Conservation (phyloP, 306 rosid genomes). For the Dalbergia oliveri region DNA sequence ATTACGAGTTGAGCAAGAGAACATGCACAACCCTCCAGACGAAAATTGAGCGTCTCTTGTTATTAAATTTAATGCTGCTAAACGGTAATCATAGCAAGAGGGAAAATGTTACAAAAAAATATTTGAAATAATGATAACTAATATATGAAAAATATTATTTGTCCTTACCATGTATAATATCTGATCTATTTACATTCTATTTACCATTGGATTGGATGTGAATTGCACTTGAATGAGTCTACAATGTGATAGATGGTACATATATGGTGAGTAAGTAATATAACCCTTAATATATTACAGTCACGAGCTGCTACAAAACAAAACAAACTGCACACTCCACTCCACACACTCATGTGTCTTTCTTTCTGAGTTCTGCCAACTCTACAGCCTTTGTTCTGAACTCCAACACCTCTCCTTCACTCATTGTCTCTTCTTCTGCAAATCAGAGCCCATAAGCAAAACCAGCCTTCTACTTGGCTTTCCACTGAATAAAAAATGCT, state of each 20-base stretch:
- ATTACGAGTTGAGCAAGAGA: neutral
- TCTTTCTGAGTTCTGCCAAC: slow-evolving; percentile 21
- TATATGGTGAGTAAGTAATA: too few species aligned
- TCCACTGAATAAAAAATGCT: slow-evolving; percentile 40
- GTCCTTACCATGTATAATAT: too few species aligned
- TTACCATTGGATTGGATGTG: too few species aligned
- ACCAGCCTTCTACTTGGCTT: slow-evolving; percentile 10
- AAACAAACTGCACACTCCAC: slow-evolving; percentile 24
- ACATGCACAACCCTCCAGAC: neutral
- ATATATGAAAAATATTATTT: too few species aligned
- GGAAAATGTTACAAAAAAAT: neutral
- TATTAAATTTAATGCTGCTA: neutral
- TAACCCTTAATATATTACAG: slow-evolving; percentile 21
- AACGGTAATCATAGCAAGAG: neutral
- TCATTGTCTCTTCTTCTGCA: slow-evolving; percentile 17
- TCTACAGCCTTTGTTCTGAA: neutral
- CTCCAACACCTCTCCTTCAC: neutral
- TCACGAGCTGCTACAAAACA: slow-evolving; percentile 48
- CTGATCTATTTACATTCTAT: too few species aligned
- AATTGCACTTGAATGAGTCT: too few species aligned
- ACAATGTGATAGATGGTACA: too few species aligned
- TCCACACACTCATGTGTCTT: neutral
- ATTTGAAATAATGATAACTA: neutral
- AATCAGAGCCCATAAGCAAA: slow-evolving; percentile 38
- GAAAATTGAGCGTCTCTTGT: neutral